These are phyloP conservation scores for Fonsecaea pugnacius DNA, from an alignment of 2,329 filamentous ascomycete species.

Conservation along the genomic window DNA sequence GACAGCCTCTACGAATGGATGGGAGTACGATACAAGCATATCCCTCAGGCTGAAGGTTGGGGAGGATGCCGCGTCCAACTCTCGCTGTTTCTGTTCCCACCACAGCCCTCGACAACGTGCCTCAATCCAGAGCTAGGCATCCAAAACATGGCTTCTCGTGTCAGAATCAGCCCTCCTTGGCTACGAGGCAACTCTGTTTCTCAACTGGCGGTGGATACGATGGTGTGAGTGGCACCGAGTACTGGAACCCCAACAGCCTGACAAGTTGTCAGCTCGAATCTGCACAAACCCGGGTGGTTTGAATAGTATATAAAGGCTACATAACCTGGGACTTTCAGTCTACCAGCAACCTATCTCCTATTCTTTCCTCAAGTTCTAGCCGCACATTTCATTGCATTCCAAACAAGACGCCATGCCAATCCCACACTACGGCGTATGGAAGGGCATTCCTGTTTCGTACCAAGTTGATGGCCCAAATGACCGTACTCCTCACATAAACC, in stretches of 20 bases:
- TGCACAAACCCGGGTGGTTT: not conserved
- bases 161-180: not conserved
- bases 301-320: not conserved
- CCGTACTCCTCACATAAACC: slow-evolving; percentile 41
- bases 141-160: not conserved
- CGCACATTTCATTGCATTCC: not conserved
- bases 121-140: not conserved
- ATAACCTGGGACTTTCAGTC: not conserved
- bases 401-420: slow-evolving; percentile 16
- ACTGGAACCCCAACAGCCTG: not conserved
- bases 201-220: not conserved
- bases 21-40: not conserved
- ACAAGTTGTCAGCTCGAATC: not conserved
- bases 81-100: not conserved
- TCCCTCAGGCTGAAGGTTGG: not conserved
- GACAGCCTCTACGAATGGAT: not conserved
- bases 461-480: slow-evolving; percentile 15
- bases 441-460: slow-evolving; percentile 14
- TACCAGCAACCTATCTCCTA: not conserved
- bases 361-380: not conserved
- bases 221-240: not conserved
- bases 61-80: not conserved
- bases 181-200: not conserved
- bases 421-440: slow-evolving; percentile 23
- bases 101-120: not conserved